A percentile compares a stretch with the other conserved stretches of the same genome.
Conservation (phyloP, 140 eudicot genomes). For the Erigeron philadelphicus region DNA sequence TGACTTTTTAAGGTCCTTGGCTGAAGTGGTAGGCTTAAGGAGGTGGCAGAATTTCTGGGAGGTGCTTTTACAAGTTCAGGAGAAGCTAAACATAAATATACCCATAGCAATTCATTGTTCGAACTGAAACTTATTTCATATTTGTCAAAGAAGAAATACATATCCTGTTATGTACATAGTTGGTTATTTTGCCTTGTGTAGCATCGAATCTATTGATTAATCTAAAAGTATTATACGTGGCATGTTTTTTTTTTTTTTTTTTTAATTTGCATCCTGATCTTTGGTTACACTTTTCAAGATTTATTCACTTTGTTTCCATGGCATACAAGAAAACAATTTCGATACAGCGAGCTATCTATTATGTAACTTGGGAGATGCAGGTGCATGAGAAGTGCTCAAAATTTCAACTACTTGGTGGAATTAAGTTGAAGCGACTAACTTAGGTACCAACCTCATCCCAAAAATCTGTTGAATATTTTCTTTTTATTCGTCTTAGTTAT, state of each 20-base stretch:
- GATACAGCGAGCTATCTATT: too few species aligned
- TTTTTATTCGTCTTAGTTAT: too few species aligned
- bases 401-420: too few species aligned
- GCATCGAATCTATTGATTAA: conserved; percentile 4
- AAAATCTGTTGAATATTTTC: too few species aligned
- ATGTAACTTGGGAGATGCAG: neutral
- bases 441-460: too few species aligned
- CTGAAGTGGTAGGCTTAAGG: conserved; percentile 1
- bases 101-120: conserved; percentile 12
- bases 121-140: conserved; percentile 14
- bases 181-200: conserved; percentile 5
- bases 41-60: conserved; percentile 15
- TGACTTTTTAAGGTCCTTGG: neutral
- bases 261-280: neutral
- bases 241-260: neutral
- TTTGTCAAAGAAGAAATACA: conserved; percentile 12
- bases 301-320: neutral
- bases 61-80: conserved; percentile 21
- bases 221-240: conserved; percentile 1
- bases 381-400: neutral
- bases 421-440: too few species aligned
- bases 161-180: conserved; percentile 7
- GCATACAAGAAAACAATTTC: neutral
- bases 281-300: neutral
- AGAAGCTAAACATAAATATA: conserved; percentile 18